Evolutionary conservation across 306 rosid genomes (phyloP).

Genomic region (Vigna reflexopilosa): DNA sequence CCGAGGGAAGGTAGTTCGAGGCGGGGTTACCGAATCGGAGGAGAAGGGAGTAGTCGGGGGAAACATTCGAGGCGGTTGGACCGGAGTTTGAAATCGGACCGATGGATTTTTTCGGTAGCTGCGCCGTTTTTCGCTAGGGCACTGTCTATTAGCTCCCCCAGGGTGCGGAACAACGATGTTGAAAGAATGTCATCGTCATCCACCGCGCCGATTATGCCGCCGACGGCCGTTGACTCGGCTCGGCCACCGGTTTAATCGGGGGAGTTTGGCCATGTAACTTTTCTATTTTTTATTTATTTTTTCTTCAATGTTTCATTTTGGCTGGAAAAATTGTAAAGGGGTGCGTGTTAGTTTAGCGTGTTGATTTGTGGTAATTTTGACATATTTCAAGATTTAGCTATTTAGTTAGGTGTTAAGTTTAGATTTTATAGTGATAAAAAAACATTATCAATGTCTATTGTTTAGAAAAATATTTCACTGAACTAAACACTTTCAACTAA

Average conservation of each 20-base stretch:
- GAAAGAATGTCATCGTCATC: slow-evolving; percentile 51
- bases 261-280: neutral
- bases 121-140: slow-evolving; percentile 70
- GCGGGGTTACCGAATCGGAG: slow-evolving; percentile 62
- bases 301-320: slow-evolving; percentile 2
- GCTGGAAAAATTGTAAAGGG: slow-evolving; percentile 19
- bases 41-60: slow-evolving; percentile 67
- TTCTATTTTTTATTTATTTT: neutral
- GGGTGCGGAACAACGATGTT: slow-evolving; percentile 37
- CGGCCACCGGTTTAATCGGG: slow-evolving; percentile 54
- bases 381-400: too few relatives aligned
- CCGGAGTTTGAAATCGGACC: slow-evolving; percentile 68
- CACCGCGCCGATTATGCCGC: slow-evolving; percentile 41
- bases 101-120: slow-evolving; percentile 69
- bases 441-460: too few relatives aligned
- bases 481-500: too few relatives aligned
- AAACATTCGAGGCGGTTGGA: slow-evolving; percentile 54
- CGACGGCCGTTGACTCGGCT: slow-evolving; percentile 37
- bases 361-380: too few relatives aligned
- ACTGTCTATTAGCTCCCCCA: slow-evolving; percentile 67
- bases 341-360: neutral
- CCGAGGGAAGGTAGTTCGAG: slow-evolving; percentile 66
- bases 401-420: too few relatives aligned
- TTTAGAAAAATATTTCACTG: too few relatives aligned
- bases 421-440: too few relatives aligned